phyloP scores from a whole-genome alignment of 208 protist genomes.

The Angomonas deanei region DNA sequence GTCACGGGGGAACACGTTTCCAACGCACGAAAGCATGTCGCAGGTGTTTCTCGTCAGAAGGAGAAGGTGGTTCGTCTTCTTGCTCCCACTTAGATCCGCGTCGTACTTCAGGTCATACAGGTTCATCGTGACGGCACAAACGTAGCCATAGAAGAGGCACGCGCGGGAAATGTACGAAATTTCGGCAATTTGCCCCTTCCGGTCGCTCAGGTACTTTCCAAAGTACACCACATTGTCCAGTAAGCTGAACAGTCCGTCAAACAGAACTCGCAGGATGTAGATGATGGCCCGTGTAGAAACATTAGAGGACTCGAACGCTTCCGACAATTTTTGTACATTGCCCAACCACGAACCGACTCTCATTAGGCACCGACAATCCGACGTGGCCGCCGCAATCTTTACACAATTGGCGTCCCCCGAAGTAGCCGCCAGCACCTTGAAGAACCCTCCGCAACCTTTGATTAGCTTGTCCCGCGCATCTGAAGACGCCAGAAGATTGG shows the following conservation, averaged over 20 bases:
- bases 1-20: conserved; percentile 39
- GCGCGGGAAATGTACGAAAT: conserved; percentile 36
- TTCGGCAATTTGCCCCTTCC: conserved; percentile 16
- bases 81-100: conserved; percentile 21
- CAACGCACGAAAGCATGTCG: conserved; percentile 62
- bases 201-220: conserved; percentile 35
- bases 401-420: conserved; percentile 31
- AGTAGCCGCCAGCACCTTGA: conserved; percentile 47
- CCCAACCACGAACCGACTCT: conserved; percentile 61
- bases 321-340: conserved; percentile 56
- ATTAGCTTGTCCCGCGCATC: conserved; percentile 78
- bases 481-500: conserved; percentile 44
- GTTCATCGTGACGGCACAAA: conserved; percentile 47
- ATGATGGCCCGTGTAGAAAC: conserved; percentile 49
- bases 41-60: conserved; percentile 57
- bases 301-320: conserved; percentile 38
- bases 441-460: conserved; percentile 63
- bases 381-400: conserved; percentile 49
- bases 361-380: conserved; percentile 61
- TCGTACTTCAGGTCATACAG: conserved; percentile 56
- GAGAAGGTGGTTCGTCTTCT: conserved; percentile 29
- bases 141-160: conserved; percentile 64
- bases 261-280: conserved; percentile 54
- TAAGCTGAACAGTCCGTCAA: conserved; percentile 71
- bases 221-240: conserved; percentile 77